Evolutionary conservation across 768 basidiomycete species (phyloP), one percentile per base, ranked within the genome.

Genomic region (Kwoniella dejecticola): DNA sequence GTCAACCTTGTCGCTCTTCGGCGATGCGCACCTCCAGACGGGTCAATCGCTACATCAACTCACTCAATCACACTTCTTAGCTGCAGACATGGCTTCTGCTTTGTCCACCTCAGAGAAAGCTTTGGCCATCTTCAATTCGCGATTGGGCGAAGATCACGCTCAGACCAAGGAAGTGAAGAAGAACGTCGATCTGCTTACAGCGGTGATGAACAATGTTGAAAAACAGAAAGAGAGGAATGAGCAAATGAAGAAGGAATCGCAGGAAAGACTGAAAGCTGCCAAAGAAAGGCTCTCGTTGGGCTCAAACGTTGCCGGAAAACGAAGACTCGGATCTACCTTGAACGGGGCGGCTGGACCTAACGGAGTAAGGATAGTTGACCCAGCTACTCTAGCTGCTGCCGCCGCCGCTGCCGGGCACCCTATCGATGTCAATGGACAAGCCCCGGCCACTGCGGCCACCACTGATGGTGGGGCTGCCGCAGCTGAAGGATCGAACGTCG

Each of bases 51-150:
- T 77, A 36, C 71, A 78, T 50, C 68, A 77, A 41, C 70, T 82
- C 55, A 80, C 77, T 5, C 81, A 82, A 66, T 69, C 73, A 4
- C 71, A 80, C 64, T 81, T 80, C 67, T 64, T 81, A 44, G 38
- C 65, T 38, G 70, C 68, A 30, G 77, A 81, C 60, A 70, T 81
- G 42, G 52, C 68, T 15, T 63, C 63, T n/a, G 78, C 80, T 3
- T 63, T 77, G 36, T 60, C 61, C 10, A 64, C 70, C 26, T 68
- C 77, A 11, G 69, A 75, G 41, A 52, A 66, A 17, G 77, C 79
- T 11, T 54, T 65, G 13, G 56, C 63, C 19, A 79, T 81, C 63
- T 81, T 77, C 68, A 60, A 66, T 30, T 63, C 68, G 21, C 70
- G 74, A 23, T 70, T 81, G 26, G 79, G 79, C 8, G 67, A 71